Evolutionary conservation across 805 yeast genomes (phyloP).

Genomic region (Candida berthetii): DNA sequence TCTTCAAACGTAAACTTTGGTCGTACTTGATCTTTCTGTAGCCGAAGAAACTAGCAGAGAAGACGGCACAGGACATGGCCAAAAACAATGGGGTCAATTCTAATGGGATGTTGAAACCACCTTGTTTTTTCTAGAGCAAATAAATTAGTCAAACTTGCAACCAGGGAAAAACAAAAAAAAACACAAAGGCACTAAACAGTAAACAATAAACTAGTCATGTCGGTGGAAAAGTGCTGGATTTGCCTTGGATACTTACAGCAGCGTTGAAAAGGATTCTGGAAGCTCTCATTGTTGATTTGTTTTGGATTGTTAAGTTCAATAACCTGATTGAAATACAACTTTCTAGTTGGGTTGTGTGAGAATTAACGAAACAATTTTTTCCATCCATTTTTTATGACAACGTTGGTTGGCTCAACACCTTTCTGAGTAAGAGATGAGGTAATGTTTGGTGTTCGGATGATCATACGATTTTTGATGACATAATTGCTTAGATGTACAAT

Average conservation of each 20-base stretch:
- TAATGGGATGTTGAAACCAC: slow-evolving; percentile 37
- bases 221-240: too few species aligned
- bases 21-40: slow-evolving; percentile 46
- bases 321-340: background rate
- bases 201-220: background rate
- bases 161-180: background rate
- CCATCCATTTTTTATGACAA: background rate
- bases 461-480: background rate
- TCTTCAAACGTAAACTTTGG: slow-evolving; percentile 40
- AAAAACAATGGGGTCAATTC: slow-evolving; percentile 54
- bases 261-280: slow-evolving; percentile 39
- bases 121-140: slow-evolving; percentile 26
- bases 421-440: background rate
- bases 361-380: background rate
- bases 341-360: background rate
- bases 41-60: slow-evolving; percentile 45
- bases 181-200: background rate
- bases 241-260: slow-evolving; percentile 43
- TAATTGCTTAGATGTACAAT: background rate
- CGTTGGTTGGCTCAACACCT: slow-evolving; percentile 1
- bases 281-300: slow-evolving; percentile 38
- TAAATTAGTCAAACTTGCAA: slow-evolving; percentile 1
- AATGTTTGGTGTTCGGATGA: background rate
- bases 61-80: slow-evolving; percentile 47
- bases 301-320: slow-evolving; percentile 1